Evolutionary conservation across 2,329 filamentous ascomycete genomes (phyloP).

Genomic region (Ilyonectria destructans): DNA sequence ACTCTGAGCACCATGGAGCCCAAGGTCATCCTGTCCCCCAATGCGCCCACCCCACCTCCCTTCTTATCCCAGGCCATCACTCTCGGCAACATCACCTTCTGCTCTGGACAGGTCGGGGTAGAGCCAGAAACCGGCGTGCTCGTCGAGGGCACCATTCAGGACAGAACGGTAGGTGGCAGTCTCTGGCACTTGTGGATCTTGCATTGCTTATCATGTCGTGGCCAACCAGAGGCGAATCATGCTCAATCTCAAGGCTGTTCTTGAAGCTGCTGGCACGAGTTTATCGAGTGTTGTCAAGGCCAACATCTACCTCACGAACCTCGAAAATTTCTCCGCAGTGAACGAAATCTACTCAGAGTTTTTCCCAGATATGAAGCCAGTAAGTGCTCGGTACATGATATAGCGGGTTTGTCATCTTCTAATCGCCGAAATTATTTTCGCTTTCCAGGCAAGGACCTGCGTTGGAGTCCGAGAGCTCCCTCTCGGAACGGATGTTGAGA

Average conservation of each 20-base stretch:
- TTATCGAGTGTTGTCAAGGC: constrained; percentile 18
- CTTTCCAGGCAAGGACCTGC: constrained; percentile 8
- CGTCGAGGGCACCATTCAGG: neutral
- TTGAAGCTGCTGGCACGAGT: constrained; percentile 5
- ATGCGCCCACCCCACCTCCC: neutral
- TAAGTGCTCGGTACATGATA: neutral
- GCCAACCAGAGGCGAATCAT: neutral
- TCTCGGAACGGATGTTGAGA: constrained; percentile 9
- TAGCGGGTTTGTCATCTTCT: neutral
- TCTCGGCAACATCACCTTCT: neutral
- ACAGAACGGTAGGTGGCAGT: constrained; percentile 1
- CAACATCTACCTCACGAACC: constrained; percentile 22
- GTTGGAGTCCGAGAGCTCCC: neutral
- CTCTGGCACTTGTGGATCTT: neutral
- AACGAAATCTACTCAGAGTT: constrained; percentile 13
- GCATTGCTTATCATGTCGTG: too few relatives aligned
- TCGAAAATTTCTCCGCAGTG: constrained; percentile 16
- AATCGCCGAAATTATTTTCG: too few relatives aligned
- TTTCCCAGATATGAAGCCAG: constrained; percentile 12
- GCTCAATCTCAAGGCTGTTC: constrained; percentile 16
- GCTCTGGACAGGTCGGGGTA: neutral
- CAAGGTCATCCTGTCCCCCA: too few relatives aligned
- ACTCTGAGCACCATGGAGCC: too few relatives aligned
- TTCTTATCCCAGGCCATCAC: constrained; percentile 4
- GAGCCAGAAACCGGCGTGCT: neutral